Base-by-base conservation (phyloP, 257 asterid genomes). In the Perilla frutescens region DNA sequence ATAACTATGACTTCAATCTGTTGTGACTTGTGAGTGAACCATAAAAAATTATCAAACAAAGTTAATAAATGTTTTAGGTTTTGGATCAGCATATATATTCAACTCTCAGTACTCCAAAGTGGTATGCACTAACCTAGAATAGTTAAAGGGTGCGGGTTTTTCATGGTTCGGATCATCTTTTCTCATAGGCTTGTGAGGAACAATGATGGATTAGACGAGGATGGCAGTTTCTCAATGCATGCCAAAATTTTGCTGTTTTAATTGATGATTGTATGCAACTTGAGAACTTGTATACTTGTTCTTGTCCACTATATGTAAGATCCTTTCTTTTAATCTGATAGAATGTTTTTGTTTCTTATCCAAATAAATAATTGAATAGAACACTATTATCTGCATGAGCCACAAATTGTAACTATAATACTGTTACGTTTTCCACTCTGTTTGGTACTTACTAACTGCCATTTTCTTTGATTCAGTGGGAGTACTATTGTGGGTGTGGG, bases 401-500 rank as follows among this genome's bases (percentile, higher is more conserved):
- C 48, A 50, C 14, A 60, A 20, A 37, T 45, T 34, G 48, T 4
- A 13, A 44, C 67, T 71, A 50, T 14, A 0, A 6, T 51, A 32
- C 41, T 45, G 8, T 56, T 45, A 64, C 43, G 31, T 2, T 55
- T 43, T 31, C 43, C 6, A 26, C 20, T 4, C 50, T 34, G 9
- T 14, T 26, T 34, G 3, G 14, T 29, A 29, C 72, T 53, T 32
- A 54, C 62, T 40, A 20, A 20, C 26, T 60, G 44, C 0, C 45
- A 14, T 7, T 70, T 54, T 10, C 47, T 49, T 54, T 77, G 58
- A 75, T 86, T 81, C 93, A 91, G 96, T 74, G 98, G 98, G 70
- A 89, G 97, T 81, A 91, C 98, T 8, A 91, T 93, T 75, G 98
- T 93, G 26, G 97, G 97, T 49, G 90, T 93, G 80, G 98, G 98